Evolutionary conservation across 164 flowering plant genomes (phyloP), one percentile per base, ranked within the genome.

Genomic region (Malania oleifera): DNA sequence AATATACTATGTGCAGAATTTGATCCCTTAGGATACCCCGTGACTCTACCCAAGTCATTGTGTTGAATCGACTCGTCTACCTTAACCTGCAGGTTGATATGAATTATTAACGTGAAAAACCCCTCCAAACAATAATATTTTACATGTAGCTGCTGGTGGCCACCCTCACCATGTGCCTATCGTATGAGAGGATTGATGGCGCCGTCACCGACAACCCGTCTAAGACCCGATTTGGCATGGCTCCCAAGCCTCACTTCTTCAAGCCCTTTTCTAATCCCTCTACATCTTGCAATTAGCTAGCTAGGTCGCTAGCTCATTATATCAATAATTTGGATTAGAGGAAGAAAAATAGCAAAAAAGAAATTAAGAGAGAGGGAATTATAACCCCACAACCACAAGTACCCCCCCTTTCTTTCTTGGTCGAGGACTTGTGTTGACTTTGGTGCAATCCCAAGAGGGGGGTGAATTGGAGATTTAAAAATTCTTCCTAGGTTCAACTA

Each of bases 131-230:
- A n/a, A n/a, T n/a, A n/a, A n/a, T n/a, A n/a, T 63, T 86, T 3
- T 82, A 79, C 77, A 78, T 86, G 85, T 85, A 84, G 48, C 75
- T 86, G 59, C 90, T 87, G 24, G 92, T 89, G 9, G 85, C 96
- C 1, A 84, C 93, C 0, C 87, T 89, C 57, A 72, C 89, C 49
- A 81, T 86, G 82, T 89, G 96, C 57, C 93, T 93, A 0, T 82
- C 91, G 0, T 89, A 93, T 39, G 93, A 85, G 58, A 62, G 83
- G 59, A 59, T 80, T 15, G 78, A 76, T 28, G 78, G 70, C n/a
- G 70, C 60, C 45, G 65, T 29, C 41, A 60, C 45, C 47, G 73
- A 60, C 39, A 65, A 52, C 31, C 47, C 56, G 7, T 26, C 83
- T 5, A 83, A 80, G 75, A 59, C 56, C 51, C 64, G 80, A 1